A percentile compares a stretch with the other conserved stretches of the same genome.
Evolutionary conservation across 2,329 filamentous ascomycete genomes (phyloP).

Genomic region (Fusarium nygamai): DNA sequence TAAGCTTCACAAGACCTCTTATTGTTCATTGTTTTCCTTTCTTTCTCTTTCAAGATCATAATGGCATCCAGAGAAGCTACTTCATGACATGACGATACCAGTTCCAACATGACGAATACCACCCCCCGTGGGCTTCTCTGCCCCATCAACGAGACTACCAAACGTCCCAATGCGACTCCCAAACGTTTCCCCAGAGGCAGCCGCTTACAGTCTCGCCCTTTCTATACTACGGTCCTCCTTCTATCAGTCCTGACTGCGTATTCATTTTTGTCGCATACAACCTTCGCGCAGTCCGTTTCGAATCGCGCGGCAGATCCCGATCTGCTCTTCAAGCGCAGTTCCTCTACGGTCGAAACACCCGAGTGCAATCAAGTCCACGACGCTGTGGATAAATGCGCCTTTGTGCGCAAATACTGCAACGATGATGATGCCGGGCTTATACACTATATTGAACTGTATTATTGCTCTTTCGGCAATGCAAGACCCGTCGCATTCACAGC

Average conservation of each 20-base stretch:
- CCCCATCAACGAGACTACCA: constrained; percentile 6
- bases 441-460: constrained; percentile 90
- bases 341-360: constrained; percentile 40
- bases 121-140: constrained; percentile 10
- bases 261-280: constrained; percentile 51
- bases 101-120: constrained; percentile 26
- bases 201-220: constrained; percentile 58
- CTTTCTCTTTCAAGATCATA: not conserved
- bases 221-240: constrained; percentile 59
- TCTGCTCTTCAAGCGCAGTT: constrained; percentile 41
- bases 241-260: constrained; percentile 58
- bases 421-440: constrained; percentile 92
- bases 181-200: constrained; percentile 43
- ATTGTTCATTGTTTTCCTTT: not conserved
- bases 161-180: constrained; percentile 6
- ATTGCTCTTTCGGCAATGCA: constrained; percentile 76
- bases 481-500: constrained; percentile 83
- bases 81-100: constrained; percentile 39
- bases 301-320: constrained; percentile 9
- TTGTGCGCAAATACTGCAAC: constrained; percentile 81
- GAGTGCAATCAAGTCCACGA: constrained; percentile 84
- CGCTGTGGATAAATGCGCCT: constrained; percentile 84
- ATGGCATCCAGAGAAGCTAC: constrained; percentile 27
- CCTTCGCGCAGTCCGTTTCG: constrained; percentile 16
- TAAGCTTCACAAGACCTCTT: not conserved